Evolutionary conservation across 257 asterid species (phyloP).

Genomic region (Gardenia jasminoides): DNA sequence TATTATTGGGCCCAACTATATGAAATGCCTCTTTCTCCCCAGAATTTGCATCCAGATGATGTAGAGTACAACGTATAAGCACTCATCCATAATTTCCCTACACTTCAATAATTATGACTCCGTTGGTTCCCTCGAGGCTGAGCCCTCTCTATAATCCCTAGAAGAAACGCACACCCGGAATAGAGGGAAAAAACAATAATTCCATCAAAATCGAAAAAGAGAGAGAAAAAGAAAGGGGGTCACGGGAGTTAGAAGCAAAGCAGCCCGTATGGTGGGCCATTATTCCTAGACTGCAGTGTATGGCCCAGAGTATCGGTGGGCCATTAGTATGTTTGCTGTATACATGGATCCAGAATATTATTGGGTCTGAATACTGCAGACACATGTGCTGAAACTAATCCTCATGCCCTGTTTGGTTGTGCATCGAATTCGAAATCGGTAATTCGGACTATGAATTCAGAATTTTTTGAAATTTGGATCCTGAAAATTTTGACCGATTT

Average conservation of each 20-base stretch:
- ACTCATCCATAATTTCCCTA: no score
- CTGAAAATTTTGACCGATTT: no score
- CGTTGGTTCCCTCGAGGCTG: neutral
- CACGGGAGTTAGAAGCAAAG: constrained; percentile 1
- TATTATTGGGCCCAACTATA: neutral
- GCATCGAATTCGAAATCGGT: no score
- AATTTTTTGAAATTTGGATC: no score
- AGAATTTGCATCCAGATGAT: neutral
- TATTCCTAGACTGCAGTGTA: neutral
- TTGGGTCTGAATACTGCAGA: no score
- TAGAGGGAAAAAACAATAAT: neutral
- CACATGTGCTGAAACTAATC: no score
- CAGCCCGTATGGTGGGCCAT: neutral
- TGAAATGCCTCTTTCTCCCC: no score
- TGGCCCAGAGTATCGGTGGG: neutral
- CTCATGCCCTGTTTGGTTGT: no score
- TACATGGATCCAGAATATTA: no score
- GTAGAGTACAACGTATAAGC: neutral
- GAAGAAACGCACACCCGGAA: no score
- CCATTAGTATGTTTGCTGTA: no score
- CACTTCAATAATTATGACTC: neutral
- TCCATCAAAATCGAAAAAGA: neutral
- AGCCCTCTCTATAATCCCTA: neutral
- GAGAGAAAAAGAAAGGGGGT: neutral
- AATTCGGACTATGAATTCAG: neutral